Base-by-base conservation (phyloP, 371 early-diverging fungal species). In the Globomyces sp. region DNA sequence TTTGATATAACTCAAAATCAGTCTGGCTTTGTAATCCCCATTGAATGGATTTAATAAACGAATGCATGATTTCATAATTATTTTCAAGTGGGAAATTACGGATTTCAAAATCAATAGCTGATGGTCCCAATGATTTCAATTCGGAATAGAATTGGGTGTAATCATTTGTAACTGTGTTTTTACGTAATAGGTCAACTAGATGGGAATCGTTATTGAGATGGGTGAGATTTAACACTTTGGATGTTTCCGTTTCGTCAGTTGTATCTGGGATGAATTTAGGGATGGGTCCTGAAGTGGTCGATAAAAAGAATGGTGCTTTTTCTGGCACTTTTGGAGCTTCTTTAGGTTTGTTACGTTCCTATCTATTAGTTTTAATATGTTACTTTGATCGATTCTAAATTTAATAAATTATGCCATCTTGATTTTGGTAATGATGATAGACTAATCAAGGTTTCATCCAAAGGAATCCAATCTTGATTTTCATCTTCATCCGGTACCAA, bases 241-340 rank as follows among this genome's bases (percentile, higher is more conserved):
- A 13, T 44, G 24, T 39, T 44, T 39, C 44, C 45, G 13, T 44
- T 1, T 64, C 45, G 57, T 70, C 34, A 1, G 43, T 63, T 65
- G n/a, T 61, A 46, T 51, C 80, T 74, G 37, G 79, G 11, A 36
- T 83, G 73, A 93, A 92, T 61, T 85, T 82, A 45, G 87, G 85
- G 48, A 84, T 79, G 2, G 86, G 85, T 24, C 89, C 92, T 3
- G 90, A 79, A 11, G 89, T 64, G 0, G 94, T 89, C 6, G 89
- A 88, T 71, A 97, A 76, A 80, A 97, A 97, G 85, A 97, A 97
- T 10, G 96, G 95, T 11, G 94, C 92, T 59, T 85, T 81, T 71
- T 92, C 95, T 39, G 93, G 92, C 13, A 83, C 85, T 69, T 93
- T 93, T 11, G 94, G 92, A 24, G 93, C 85, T 71, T 89, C 87